These are phyloP conservation scores for Ascobolus immersus DNA, from an alignment of 495 filamentous ascomycete genomes.

Conservation along the genomic window DNA sequence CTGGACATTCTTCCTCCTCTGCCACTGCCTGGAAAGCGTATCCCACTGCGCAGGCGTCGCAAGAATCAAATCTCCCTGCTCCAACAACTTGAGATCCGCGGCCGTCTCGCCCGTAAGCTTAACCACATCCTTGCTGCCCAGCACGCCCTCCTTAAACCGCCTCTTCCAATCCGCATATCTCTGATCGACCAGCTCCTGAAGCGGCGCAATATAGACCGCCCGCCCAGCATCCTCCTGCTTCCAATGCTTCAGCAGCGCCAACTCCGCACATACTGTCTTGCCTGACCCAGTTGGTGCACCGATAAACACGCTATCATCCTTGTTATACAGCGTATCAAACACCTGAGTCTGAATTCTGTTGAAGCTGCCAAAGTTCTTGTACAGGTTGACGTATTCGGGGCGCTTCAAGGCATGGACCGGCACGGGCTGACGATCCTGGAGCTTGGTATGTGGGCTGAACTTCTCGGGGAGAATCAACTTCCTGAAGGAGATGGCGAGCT, in stretches of 20 bases:
- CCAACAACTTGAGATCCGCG: slow-evolving; percentile 69
- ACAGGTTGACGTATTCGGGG: slow-evolving; percentile 56
- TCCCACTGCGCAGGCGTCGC: slow-evolving; percentile 92
- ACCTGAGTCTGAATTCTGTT: slow-evolving; percentile 96
- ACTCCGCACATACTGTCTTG: slow-evolving; percentile 90
- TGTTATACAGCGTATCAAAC: slow-evolving; percentile 71
- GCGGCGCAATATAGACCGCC: slow-evolving; percentile 85
- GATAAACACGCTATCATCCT: slow-evolving; percentile 80
- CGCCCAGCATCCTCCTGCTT: slow-evolving; percentile 36
- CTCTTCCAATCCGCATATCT: slow-evolving; percentile 60
- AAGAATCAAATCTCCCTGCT: slow-evolving; percentile 69
- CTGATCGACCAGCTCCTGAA: slow-evolving; percentile 75
- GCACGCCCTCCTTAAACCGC: slow-evolving; percentile 36
- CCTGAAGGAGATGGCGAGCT: slow-evolving; percentile 77
- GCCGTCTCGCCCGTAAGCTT: slow-evolving; percentile 89
- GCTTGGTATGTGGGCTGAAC: slow-evolving; percentile 75
- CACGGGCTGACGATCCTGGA: slow-evolving; percentile 73
- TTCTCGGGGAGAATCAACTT: slow-evolving; percentile 84
- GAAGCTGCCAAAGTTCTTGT: slow-evolving; percentile 66
- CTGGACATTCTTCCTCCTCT: slow-evolving; percentile 81
- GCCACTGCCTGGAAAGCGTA: slow-evolving; percentile 82
- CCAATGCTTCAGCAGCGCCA: slow-evolving; percentile 81
- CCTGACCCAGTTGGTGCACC: slow-evolving; percentile 77
- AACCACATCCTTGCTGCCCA: slow-evolving; percentile 71
- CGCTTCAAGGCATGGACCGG: slow-evolving; percentile 70